These are phyloP conservation scores for Aspergillus tanneri DNA, from an alignment of 2,329 filamentous ascomycete species.

Conservation along the genomic window DNA sequence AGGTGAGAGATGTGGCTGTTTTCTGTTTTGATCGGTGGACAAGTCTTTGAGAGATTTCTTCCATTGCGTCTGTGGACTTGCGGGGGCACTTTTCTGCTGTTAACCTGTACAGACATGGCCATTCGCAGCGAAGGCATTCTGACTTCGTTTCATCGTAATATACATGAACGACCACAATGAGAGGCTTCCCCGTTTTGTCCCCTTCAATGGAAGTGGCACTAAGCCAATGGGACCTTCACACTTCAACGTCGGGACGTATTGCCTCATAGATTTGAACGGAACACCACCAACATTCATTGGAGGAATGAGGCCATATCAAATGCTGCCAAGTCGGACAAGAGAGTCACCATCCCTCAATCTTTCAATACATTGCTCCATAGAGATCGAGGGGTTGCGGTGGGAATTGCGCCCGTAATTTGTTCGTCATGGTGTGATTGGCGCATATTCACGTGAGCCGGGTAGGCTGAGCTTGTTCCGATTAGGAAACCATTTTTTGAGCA, in stretches of 20 bases:
- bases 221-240: no score
- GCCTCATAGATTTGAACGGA: conserved; percentile 20
- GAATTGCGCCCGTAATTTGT: not conserved
- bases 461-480: conserved; percentile 1
- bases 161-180: conserved; percentile 9
- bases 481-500: not conserved
- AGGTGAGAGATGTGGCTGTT: conserved; percentile 15
- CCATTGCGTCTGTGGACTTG: conserved; percentile 7
- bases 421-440: not conserved
- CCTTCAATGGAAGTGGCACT: no score
- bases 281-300: conserved; percentile 17
- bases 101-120: conserved; percentile 24
- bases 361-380: not conserved
- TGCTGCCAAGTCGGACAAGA: not conserved
- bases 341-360: not conserved
- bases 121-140: conserved; percentile 24
- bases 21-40: conserved; percentile 14
- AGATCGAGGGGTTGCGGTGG: not conserved
- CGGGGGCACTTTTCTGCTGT: conserved; percentile 16
- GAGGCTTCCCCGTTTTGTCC: conserved; percentile 3
- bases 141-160: conserved; percentile 26
- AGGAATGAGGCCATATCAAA: conserved; percentile 1
- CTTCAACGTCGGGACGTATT: conserved; percentile 23
- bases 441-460: conserved; percentile 7
- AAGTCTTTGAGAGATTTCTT: conserved; percentile 4